Conservation (phyloP, 1,284 basidiomycete species). For the Polyporus tsugae region DNA sequence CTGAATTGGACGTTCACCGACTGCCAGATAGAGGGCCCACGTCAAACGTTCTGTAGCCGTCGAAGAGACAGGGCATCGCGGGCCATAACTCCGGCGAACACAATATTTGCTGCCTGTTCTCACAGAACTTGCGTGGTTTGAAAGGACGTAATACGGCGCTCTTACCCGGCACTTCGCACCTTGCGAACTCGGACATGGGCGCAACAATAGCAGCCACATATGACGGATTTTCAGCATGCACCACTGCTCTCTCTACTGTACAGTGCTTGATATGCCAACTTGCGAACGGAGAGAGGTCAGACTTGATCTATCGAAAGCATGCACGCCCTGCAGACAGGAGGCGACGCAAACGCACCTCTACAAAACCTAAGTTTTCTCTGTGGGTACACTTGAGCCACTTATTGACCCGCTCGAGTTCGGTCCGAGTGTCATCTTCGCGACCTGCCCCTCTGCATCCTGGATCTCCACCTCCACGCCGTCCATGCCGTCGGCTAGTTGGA, state of each 20-base stretch:
- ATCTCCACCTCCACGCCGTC: conserved; percentile 56
- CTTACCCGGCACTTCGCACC: background rate
- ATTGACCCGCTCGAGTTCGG: background rate
- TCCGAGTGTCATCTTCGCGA: conserved; percentile 12
- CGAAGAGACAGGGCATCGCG: background rate
- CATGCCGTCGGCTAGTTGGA: conserved; percentile 41
- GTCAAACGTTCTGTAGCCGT: background rate
- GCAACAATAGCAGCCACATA: background rate
- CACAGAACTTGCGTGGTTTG: background rate
- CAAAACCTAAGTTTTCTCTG: background rate
- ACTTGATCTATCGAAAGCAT: background rate
- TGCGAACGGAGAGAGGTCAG: background rate
- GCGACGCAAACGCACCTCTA: conserved; percentile 4
- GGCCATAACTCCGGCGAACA: background rate
- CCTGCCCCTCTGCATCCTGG: conserved; percentile 14
- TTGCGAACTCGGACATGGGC: background rate
- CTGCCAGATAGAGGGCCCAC: background rate
- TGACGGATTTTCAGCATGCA: background rate
- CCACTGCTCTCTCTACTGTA: background rate
- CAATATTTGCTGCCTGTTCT: background rate
- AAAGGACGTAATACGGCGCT: background rate
- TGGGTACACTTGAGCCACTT: background rate
- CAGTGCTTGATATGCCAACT: background rate
- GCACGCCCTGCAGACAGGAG: background rate
- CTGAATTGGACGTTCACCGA: background rate